A percentile compares a stretch with the other conserved stretches of the same genome.
phyloP scores from a whole-genome alignment of 257 asterid species.

The Solanum chmielewskii region DNA sequence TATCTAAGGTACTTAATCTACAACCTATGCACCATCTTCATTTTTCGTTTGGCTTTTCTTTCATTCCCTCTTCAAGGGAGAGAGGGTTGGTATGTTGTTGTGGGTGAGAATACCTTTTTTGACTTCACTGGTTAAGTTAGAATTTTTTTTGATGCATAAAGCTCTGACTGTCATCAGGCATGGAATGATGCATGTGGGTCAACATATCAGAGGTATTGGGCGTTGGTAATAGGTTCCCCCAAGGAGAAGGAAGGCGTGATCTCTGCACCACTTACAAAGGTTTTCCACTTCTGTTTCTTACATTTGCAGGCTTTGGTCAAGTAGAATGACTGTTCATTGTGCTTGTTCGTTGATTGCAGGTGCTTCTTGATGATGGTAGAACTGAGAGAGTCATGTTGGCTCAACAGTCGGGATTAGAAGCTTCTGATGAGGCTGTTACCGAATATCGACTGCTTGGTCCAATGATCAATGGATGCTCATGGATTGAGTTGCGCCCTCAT shows the following conservation, averaged over 20 bases:
- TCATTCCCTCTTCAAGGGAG: not conserved
- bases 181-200: slow-evolving; percentile 62
- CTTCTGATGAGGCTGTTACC: slow-evolving; percentile 81
- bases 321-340: not conserved
- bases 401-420: slow-evolving; percentile 59
- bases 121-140: not conserved
- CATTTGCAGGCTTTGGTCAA: not conserved
- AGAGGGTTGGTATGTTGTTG: not conserved
- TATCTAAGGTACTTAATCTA: slow-evolving; percentile 43
- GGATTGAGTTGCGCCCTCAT: slow-evolving; percentile 76
- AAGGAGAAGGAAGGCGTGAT: slow-evolving; percentile 78
- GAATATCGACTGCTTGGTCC: slow-evolving; percentile 91
- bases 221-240: slow-evolving; percentile 84
- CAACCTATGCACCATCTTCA: not conserved
- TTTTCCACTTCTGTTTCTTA: slow-evolving; percentile 3
- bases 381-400: slow-evolving; percentile 83
- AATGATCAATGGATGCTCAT: slow-evolving; percentile 82
- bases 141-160: not conserved
- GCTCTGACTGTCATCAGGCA: slow-evolving; percentile 27
- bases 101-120: not conserved
- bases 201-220: slow-evolving; percentile 75
- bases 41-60: not conserved
- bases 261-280: slow-evolving; percentile 75
- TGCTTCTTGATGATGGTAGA: slow-evolving; percentile 69
- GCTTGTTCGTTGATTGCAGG: slow-evolving; percentile 29